Conservation (phyloP, 306 rosid species). For the Medicago ruthenica region DNA sequence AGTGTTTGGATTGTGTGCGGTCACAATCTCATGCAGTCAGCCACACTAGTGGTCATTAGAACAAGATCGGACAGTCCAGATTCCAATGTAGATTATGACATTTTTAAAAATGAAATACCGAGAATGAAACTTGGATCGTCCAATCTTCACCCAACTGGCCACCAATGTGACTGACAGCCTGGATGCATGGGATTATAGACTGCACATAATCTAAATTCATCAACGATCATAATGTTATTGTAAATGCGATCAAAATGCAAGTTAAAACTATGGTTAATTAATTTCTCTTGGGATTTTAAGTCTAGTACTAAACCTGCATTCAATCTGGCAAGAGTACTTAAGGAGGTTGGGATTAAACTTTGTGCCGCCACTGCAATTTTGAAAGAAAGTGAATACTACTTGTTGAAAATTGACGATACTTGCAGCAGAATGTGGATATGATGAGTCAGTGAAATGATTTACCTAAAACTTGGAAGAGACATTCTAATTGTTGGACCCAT, state of each 20-base stretch:
- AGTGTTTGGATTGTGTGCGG: too few species aligned
- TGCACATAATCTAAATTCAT: too few species aligned
- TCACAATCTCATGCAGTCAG: too few species aligned
- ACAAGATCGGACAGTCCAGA: too few species aligned
- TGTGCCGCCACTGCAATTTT: constrained; percentile 74
- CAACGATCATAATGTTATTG: not conserved
- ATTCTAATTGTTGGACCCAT: constrained; percentile 77
- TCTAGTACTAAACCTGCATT: constrained; percentile 63
- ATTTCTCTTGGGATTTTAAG: constrained; percentile 1
- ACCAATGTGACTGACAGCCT: too few species aligned
- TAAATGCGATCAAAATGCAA: too few species aligned
- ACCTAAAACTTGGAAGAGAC: constrained; percentile 96
- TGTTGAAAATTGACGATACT: constrained; percentile 1
- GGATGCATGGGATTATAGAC: too few species aligned
- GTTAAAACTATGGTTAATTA: not conserved
- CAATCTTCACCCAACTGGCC: too few species aligned
- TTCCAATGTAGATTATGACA: too few species aligned
- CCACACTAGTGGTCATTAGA: too few species aligned
- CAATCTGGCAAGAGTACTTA: constrained; percentile 86
- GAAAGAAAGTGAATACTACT: constrained; percentile 34
- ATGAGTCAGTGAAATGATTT: constrained; percentile 33
- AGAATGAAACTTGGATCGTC: too few species aligned
- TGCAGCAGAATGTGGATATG: not conserved
- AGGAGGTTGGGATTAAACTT: constrained; percentile 66
- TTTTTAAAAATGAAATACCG: too few species aligned